phyloP scores from a whole-genome alignment of 2,329 filamentous ascomycete species.

The Nannizziopsis barbatae region DNA sequence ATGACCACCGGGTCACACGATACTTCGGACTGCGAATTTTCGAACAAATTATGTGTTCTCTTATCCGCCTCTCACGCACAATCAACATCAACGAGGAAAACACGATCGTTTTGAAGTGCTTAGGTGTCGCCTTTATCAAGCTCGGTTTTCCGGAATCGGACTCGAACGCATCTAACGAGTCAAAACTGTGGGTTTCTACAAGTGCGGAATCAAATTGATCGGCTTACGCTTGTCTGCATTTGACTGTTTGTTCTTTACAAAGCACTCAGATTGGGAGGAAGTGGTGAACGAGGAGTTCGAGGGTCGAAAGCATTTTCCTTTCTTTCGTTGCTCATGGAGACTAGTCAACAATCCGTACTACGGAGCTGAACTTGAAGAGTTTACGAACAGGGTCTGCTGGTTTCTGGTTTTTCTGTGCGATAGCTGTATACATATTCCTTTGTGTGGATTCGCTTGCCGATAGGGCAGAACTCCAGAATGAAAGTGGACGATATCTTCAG shows the following conservation, averaged over 20 bases:
- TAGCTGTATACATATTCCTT: slow-evolving; percentile 2
- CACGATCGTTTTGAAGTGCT: no score
- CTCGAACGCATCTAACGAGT: no score
- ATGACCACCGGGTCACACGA: slow-evolving; percentile 2
- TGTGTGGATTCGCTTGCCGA: slow-evolving; percentile 6
- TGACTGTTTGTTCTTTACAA: no score
- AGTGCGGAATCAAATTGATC: no score
- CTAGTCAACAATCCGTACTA: slow-evolving; percentile 10
- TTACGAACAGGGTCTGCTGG: slow-evolving; percentile 8
- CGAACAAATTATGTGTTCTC: not conserved
- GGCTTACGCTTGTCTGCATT: no score
- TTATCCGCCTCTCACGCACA: not conserved
- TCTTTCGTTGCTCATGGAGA: slow-evolving; percentile 5
- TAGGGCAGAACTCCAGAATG: slow-evolving; percentile 10
- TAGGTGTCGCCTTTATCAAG: no score
- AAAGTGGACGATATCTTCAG: slow-evolving; percentile 7
- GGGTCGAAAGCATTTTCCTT: not conserved
- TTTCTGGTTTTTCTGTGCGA: slow-evolving; percentile 8
- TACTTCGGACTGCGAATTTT: slow-evolving; percentile 1
- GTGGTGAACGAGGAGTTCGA: not conserved
- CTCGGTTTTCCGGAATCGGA: no score
- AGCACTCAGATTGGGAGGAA: not conserved
- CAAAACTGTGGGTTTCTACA: no score
- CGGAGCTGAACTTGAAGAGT: slow-evolving; percentile 9
- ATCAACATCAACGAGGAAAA: no score